phyloP scores from a whole-genome alignment of 192 early-diverging fungal species.

The Entomortierella chlamydospora region DNA sequence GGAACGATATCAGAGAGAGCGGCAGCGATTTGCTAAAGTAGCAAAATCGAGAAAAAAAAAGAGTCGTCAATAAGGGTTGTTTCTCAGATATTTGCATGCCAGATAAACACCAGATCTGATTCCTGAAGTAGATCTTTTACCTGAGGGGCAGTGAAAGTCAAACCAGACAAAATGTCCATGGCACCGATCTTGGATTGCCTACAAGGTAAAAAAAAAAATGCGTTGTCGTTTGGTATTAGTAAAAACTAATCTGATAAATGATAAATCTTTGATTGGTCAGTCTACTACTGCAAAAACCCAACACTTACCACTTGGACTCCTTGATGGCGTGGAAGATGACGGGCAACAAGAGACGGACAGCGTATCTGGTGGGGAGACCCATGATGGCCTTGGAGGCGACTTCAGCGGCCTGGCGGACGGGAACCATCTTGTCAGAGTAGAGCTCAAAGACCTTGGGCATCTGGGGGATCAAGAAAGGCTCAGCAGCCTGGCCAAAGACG shows the following conservation, averaged over 20 bases:
- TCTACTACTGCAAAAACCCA: no score
- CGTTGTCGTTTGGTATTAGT: no score
- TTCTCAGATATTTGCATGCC: not conserved
- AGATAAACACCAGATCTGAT: no score
- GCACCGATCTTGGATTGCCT: conserved; percentile 76
- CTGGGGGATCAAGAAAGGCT: conserved; percentile 74
- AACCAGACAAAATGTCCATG: conserved; percentile 56
- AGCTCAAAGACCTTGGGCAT: conserved; percentile 72
- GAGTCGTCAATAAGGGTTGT: not conserved
- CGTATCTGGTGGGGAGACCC: conserved; percentile 57
- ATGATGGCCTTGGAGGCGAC: conserved; percentile 59
- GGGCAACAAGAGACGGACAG: conserved; percentile 56
- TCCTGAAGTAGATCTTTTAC: conserved; percentile 2
- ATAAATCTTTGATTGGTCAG: no score
- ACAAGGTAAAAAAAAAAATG: conserved; percentile 44
- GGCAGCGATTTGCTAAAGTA: conserved; percentile 54
- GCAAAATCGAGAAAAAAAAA: not conserved
- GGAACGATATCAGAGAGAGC: conserved; percentile 76
- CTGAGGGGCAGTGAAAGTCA: conserved; percentile 60
- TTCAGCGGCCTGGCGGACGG: conserved; percentile 57
- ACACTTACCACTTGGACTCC: conserved; percentile 53
- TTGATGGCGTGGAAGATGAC: conserved; percentile 70
- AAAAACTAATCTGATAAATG: no score
- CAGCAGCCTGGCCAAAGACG: conserved; percentile 66
- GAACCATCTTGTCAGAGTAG: conserved; percentile 66